Evolutionary conservation across 306 rosid species (phyloP).

Genomic region (Clitoria ternatea): DNA sequence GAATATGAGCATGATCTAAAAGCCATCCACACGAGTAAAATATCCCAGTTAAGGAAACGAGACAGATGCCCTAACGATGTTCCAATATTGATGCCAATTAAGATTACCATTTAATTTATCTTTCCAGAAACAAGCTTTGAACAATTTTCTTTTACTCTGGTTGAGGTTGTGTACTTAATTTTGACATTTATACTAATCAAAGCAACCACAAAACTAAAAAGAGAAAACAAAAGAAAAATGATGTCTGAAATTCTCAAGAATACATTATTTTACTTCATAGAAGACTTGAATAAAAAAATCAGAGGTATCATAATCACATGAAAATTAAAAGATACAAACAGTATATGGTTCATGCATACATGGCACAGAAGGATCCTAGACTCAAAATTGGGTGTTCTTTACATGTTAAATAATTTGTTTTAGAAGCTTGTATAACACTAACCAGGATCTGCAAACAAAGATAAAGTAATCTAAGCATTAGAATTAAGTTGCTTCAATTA

Average conservation of each 20-base stretch:
- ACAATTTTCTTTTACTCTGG: neutral
- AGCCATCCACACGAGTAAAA: neutral
- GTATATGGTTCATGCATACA: neutral
- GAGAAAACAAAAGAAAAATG: too few species aligned
- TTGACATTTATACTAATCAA: neutral
- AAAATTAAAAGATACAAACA: neutral
- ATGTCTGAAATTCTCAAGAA: slow-evolving; percentile 1
- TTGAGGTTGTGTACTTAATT: neutral
- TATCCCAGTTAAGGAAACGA: slow-evolving; percentile 2
- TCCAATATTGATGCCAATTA: neutral
- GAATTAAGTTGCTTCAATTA: neutral
- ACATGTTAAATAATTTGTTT: neutral
- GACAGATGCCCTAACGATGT: neutral
- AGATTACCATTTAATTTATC: slow-evolving; percentile 4
- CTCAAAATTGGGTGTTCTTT: neutral
- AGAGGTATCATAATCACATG: neutral
- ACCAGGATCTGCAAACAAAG: neutral
- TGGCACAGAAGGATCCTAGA: neutral
- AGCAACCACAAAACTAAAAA: neutral
- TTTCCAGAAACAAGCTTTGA: neutral
- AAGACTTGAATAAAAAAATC: neutral
- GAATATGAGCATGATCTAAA: neutral
- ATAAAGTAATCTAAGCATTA: neutral
- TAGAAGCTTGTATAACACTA: neutral
- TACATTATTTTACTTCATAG: neutral